Conservation (phyloP, 805 yeast species). For the Saccharomycopsis fibuligera region DNA sequence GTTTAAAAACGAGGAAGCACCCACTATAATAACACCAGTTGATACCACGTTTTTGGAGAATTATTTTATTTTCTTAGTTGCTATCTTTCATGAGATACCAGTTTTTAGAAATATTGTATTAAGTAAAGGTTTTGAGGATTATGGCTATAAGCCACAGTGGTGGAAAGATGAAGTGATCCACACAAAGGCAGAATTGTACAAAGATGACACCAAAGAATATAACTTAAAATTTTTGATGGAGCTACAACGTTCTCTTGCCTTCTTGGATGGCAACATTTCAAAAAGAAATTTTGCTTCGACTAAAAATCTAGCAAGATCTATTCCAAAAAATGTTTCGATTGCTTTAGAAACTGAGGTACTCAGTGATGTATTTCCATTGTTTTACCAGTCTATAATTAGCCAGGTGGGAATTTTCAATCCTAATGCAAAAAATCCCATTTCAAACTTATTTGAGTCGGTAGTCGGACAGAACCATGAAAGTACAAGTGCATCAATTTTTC, state of each 20-base stretch:
- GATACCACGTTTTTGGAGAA: conserved; percentile 8
- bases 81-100: conserved; percentile 17
- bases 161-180: conserved; percentile 11
- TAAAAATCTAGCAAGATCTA: background rate
- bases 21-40: conserved; percentile 5
- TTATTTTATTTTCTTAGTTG: conserved; percentile 10
- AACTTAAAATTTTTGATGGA: conserved; percentile 11
- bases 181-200: background rate
- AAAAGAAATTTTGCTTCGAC: conserved; percentile 15
- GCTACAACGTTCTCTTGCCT: conserved; percentile 11
- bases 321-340: background rate
- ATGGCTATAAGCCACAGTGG: conserved; percentile 12
- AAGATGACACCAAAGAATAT: background rate
- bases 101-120: conserved; percentile 7
- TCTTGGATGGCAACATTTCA: conserved; percentile 11
- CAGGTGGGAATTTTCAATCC: background rate
- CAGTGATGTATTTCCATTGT: background rate
- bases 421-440: background rate
- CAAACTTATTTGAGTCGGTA: conserved; percentile 1
- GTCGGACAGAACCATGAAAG: background rate
- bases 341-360: background rate
- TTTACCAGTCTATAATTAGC: background rate
- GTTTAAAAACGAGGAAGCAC: conserved; percentile 4
- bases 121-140: conserved; percentile 5
- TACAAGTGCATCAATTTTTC: background rate